These are phyloP conservation scores for Trapa incisa DNA, from an alignment of 345 rosid species.

Conservation along the genomic window DNA sequence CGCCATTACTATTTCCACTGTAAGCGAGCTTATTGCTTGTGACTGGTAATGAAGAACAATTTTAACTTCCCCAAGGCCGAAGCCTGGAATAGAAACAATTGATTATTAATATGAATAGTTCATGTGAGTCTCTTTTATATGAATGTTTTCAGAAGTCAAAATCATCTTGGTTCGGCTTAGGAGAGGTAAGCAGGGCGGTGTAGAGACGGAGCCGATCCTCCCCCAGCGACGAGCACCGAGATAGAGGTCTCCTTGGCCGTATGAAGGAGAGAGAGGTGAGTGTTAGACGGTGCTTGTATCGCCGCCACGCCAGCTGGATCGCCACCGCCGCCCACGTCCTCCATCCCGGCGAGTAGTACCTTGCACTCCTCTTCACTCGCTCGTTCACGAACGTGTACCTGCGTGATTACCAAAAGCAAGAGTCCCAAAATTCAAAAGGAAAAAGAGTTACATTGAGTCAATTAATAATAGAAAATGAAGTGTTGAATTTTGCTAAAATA, in stretches of 20 bases:
- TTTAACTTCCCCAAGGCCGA: not conserved
- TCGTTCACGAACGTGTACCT: conserved; percentile 81
- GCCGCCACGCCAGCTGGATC: conserved; percentile 88
- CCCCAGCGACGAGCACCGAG: conserved; percentile 72
- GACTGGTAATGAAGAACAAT: too few relatives aligned
- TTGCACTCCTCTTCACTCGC: conserved; percentile 79
- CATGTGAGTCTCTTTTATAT: not conserved
- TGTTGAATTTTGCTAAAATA: too few relatives aligned
- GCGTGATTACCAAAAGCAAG: not conserved
- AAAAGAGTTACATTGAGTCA: too few relatives aligned
- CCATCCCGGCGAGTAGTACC: conserved; percentile 97
- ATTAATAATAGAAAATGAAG: too few relatives aligned
- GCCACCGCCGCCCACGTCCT: conserved; percentile 97
- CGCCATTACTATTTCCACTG: too few relatives aligned
- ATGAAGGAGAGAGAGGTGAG: conserved; percentile 79
- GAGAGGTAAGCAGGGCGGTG: conserved; percentile 84
- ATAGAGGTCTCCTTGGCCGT: conserved; percentile 78
- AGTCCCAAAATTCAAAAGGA: too few relatives aligned
- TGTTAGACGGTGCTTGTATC: conserved; percentile 71
- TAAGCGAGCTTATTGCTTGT: too few relatives aligned
- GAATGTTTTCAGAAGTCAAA: conserved; percentile 43
- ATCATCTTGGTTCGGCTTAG: conserved; percentile 91
- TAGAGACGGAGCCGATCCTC: conserved; percentile 86
- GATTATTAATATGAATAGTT: not conserved
- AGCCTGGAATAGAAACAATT: not conserved